Evolutionary conservation across 2,329 filamentous ascomycete genomes (phyloP).

Genomic region (Calonectria henricotiae): DNA sequence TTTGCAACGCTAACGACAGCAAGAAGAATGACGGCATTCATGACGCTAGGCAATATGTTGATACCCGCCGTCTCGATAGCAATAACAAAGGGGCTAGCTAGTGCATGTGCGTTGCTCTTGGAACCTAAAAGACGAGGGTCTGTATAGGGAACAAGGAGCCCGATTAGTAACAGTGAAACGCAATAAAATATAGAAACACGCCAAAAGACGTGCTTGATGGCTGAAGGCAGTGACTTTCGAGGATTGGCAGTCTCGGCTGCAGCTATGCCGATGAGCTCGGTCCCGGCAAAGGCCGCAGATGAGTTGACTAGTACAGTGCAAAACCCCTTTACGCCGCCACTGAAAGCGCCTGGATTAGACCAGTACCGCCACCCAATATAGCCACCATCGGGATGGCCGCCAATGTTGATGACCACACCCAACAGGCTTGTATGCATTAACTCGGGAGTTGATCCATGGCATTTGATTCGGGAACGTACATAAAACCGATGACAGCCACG

Average conservation of each 20-base stretch:
- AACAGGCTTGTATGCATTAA: background rate
- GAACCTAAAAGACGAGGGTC: background rate
- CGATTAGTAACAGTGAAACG: background rate
- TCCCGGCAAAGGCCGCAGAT: background rate
- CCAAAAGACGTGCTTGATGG: constrained; percentile 4
- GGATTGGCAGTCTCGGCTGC: constrained; percentile 2
- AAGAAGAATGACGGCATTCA: constrained; percentile 2
- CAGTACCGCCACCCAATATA: constrained; percentile 12
- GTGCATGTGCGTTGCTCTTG: background rate
- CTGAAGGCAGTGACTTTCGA: background rate
- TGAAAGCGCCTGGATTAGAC: background rate
- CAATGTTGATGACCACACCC: background rate
- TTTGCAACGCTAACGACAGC: constrained; percentile 5
- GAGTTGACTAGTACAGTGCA: background rate
- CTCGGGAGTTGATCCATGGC: too few relatives aligned
- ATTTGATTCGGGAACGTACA: background rate
- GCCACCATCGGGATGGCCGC: constrained; percentile 1
- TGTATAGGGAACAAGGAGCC: background rate
- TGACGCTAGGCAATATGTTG: background rate
- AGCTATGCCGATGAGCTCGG: background rate
- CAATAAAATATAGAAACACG: constrained; percentile 1
- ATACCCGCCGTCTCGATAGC: background rate
- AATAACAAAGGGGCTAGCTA: background rate
- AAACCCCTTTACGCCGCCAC: background rate
- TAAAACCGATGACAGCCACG: background rate